Conservation (phyloP, 495 filamentous ascomycete species). For the Hyaloscypha bicolor region DNA sequence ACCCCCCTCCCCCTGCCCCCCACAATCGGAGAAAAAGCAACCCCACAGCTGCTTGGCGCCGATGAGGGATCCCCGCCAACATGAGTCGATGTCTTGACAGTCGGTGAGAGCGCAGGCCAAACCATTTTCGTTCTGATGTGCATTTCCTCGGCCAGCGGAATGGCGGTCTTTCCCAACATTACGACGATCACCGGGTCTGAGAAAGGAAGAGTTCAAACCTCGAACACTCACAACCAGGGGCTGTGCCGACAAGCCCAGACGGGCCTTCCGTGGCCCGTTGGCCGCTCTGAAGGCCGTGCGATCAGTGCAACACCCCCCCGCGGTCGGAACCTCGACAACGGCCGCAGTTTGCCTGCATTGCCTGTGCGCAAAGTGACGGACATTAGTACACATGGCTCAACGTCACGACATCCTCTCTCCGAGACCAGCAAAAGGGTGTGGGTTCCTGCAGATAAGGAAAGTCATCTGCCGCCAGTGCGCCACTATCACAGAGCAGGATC, state of each 20-base stretch:
- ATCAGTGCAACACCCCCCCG: neutral
- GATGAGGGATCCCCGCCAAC: neutral
- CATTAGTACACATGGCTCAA: no score
- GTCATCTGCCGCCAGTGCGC: neutral
- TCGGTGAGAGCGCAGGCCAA: neutral
- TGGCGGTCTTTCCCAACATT: neutral
- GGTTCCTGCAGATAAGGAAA: neutral
- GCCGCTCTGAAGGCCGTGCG: neutral
- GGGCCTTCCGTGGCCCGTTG: neutral
- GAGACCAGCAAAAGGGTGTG: neutral
- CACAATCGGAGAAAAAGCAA: neutral
- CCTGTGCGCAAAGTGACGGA: neutral
- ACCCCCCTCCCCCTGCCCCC: neutral
- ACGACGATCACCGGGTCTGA: neutral
- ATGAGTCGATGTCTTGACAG: neutral
- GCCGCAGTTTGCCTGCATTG: neutral
- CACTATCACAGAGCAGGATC: neutral
- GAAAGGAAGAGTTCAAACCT: neutral
- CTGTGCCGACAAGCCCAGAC: neutral
- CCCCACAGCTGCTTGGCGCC: neutral
- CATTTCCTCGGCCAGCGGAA: neutral
- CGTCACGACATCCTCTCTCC: neutral
- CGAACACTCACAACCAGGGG: neutral
- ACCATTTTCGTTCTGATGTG: neutral
- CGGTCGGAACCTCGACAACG: neutral